Base-by-base conservation (phyloP, 1,284 basidiomycete species). In the Austropuccinia psidii region DNA sequence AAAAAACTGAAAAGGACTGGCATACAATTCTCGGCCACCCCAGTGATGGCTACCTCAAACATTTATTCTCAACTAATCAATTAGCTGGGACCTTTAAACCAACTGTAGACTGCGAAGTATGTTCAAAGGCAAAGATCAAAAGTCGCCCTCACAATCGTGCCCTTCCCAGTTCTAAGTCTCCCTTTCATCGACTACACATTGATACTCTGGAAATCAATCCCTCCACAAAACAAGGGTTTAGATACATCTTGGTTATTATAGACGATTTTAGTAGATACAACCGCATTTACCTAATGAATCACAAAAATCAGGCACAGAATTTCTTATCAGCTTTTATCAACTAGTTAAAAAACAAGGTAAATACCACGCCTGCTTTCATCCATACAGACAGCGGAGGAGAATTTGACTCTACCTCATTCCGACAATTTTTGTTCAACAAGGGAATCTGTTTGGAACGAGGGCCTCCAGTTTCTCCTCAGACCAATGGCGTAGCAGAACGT, bases 181-280 rank as follows among this genome's bases (percentile, higher is more conserved):
- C 57, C 1, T 60, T 60, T 19, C 11, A 60, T 33, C 24, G 27
- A 27, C 19, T 64, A 9, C 41, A 47, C 19, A 27, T 31, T 4
- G 21, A 64, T 29, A 15, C 29, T 6, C n/a, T 64, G 17, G 39
- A 64, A 64, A 64, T 47, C 24, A 24, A 24, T 11, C 61, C 61
- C 1, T 4, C 8, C 17, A 27, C 37, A 13, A 15, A 27, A 13
- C 15, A 24, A 17, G 13, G 21, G 4, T 3, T 64, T 7, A 45
- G 47, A 31, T 64, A 47, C 33, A 17, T 64, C 9, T 24, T 64
- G 1, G 61, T 64, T 11, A 15, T 64, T 2, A 64, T 64, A 33
- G 61, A 64, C 19, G 41, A 64, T 64, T 64, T 43, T 17, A 45
- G 39, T 3, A 2, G 60, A 1, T 62, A 41, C 60, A 62, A 62